These are phyloP conservation scores for Moniliella sp. DNA, from an alignment of 1,284 basidiomycete species.

Conservation along the genomic window DNA sequence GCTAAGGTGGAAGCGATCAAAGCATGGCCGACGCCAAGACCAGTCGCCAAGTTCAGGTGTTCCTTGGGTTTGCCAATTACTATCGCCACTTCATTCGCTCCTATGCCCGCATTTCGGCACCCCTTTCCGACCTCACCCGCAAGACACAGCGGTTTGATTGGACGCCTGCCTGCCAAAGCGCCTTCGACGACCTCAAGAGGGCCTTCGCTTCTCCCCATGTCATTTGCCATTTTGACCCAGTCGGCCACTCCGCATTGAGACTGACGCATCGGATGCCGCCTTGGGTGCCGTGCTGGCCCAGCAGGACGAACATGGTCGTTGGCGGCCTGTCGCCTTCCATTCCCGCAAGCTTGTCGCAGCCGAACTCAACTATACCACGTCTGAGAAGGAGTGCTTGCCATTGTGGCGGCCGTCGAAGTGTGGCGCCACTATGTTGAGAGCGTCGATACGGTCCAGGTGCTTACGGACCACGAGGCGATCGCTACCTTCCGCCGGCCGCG, in stretches of 20 bases:
- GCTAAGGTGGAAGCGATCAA: constrained; percentile 35
- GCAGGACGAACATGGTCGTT: not conserved
- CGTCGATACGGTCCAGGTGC: not conserved
- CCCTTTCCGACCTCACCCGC: not conserved
- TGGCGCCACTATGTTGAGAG: constrained; percentile 2
- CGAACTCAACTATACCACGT: constrained; percentile 5
- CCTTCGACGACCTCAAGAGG: constrained; percentile 35
- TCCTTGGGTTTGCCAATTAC: not conserved
- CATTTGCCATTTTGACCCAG: constrained; percentile 34
- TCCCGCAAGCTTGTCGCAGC: constrained; percentile 7
- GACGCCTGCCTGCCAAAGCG: constrained; percentile 12
- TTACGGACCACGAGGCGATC: constrained; percentile 3
- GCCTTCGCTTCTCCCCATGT: constrained; percentile 32
- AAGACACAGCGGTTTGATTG: constrained; percentile 6
- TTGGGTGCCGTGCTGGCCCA: constrained; percentile 21
- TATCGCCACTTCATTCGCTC: not conserved
- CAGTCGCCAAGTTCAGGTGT: constrained; percentile 6
- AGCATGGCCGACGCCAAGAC: constrained; percentile 34
- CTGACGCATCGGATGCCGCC: constrained; percentile 27
- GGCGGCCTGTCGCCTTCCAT: constrained; percentile 1
- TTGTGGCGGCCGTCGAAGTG: not conserved
- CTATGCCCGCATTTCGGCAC: constrained; percentile 1
- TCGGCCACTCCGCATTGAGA: constrained; percentile 18
- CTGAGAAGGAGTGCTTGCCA: constrained; percentile 4
- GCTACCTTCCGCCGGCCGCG: constrained; percentile 3